Base-by-base conservation (phyloP, 208 protist genomes). In the Herpetomonas muscarum region DNA sequence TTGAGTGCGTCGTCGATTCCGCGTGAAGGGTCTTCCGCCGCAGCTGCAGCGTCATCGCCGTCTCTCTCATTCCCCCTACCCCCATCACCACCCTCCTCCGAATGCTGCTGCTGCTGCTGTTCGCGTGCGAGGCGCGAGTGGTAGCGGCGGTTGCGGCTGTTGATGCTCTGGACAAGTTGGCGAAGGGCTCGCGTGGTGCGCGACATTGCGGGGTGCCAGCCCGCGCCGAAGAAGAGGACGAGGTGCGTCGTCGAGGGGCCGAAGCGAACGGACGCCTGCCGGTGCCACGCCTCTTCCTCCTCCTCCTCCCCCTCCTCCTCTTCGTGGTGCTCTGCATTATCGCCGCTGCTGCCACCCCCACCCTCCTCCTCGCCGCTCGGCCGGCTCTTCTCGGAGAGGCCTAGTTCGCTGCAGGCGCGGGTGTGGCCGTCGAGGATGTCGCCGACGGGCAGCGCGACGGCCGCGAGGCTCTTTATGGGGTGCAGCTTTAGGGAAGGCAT, bases 201-300 rank as follows among this genome's bases (percentile, higher is more conserved):
- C n/a, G 47, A 0, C 46, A 73, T 73, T 2, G 67, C 65, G 0
- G 84, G 79, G 55, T 91, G 72, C 84, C 84, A 91, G 15, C 63
- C 67, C 5, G 64, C 69, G 13, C 79, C 77, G 64, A 91, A 91
- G 53, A 76, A 69, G 26, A 87, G 37, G 21, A 77, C 25, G 9
- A 87, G 54, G 48, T 85, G 67, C 2, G 69, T 77, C 24, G 60
- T 50, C 9, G 55, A 51, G 37, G 7, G 55, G 30, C 72, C 68
- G 24, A 73, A 55, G 32, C 57, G 67, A 17, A 47, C 28, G 2
- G 45, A 17, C 0, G 52, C 51, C 19, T 51, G 52, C 5, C 61
- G 62, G 59, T 71, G 63, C 67, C 73, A 70, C 3, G 37, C 60
- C 13, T 55, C 56, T 12, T 61, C 9, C 52, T 30, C 22, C 13